phyloP scores from a whole-genome alignment of 176 grass and related monocot species.

The Eleusine indica region DNA sequence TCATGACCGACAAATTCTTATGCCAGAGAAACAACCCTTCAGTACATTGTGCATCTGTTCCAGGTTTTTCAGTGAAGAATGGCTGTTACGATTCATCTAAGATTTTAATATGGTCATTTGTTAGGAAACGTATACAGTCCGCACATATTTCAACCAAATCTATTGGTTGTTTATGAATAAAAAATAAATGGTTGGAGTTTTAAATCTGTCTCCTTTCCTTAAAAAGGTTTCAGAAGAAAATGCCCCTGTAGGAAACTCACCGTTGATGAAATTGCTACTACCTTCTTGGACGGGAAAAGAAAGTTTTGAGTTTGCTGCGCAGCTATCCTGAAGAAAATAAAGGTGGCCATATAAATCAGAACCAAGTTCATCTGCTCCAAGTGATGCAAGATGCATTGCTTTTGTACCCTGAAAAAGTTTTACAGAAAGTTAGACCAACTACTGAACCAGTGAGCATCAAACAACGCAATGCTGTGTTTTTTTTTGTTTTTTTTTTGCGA shows the following conservation, averaged over 20 bases:
- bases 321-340: conserved; percentile 31
- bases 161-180: too few species aligned
- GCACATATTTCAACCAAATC: too few species aligned
- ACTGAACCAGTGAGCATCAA: neutral
- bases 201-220: neutral
- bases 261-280: conserved; percentile 7
- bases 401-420: conserved; percentile 24
- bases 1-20: conserved; percentile 32
- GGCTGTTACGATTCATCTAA: neutral
- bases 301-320: conserved; percentile 15
- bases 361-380: neutral
- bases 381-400: neutral
- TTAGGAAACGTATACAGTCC: too few species aligned
- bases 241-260: conserved; percentile 16
- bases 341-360: neutral
- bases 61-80: conserved; percentile 8
- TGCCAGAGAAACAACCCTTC: conserved; percentile 44
- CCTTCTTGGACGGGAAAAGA: conserved; percentile 21
- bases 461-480: neutral
- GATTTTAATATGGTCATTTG: too few species aligned
- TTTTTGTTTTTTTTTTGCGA: too few species aligned
- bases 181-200: too few species aligned
- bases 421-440: neutral
- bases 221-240: neutral
- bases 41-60: conserved; percentile 43